Percentiles rank a stretch among this genome's conserved stretches.
Evolutionary conservation across 176 grass and related monocot species (phyloP).

Genomic region (Triticum dicoccoides): DNA sequence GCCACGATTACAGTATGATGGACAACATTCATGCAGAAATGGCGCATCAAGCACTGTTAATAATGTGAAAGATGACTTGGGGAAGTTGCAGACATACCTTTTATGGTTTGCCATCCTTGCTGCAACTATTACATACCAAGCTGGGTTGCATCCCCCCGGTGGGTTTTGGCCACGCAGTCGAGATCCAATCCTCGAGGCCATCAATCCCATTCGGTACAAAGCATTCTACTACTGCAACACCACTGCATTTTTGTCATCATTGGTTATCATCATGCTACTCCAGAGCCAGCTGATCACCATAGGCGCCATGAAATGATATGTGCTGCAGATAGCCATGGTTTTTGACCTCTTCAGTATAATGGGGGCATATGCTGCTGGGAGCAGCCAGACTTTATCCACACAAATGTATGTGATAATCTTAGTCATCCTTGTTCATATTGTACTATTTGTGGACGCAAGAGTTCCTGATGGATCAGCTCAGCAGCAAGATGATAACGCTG

Average conservation of each 20-base stretch:
- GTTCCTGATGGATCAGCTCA: too few species aligned
- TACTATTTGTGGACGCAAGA: too few species aligned
- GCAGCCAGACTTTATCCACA: neutral
- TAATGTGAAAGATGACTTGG: too few species aligned
- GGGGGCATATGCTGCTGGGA: neutral
- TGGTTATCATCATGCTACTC: neutral
- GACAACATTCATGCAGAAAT: too few species aligned
- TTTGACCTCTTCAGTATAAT: neutral
- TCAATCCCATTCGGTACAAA: neutral
- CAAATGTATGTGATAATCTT: neutral
- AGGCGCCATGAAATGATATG: neutral
- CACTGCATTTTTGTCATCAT: neutral
- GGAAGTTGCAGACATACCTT: neutral
- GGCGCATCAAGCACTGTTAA: too few species aligned
- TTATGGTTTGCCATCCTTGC: neutral
- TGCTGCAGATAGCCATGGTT: neutral
- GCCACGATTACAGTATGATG: too few species aligned
- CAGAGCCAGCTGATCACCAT: neutral
- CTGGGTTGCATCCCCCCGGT: neutral
- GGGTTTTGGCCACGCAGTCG: neutral
- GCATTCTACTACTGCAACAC: neutral
- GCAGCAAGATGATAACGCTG: too few species aligned
- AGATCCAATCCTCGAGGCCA: neutral
- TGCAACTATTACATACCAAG: neutral
- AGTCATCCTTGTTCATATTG: neutral